Base-by-base conservation (phyloP, 805 yeast genomes). In the Hanseniaspora lachancei region DNA sequence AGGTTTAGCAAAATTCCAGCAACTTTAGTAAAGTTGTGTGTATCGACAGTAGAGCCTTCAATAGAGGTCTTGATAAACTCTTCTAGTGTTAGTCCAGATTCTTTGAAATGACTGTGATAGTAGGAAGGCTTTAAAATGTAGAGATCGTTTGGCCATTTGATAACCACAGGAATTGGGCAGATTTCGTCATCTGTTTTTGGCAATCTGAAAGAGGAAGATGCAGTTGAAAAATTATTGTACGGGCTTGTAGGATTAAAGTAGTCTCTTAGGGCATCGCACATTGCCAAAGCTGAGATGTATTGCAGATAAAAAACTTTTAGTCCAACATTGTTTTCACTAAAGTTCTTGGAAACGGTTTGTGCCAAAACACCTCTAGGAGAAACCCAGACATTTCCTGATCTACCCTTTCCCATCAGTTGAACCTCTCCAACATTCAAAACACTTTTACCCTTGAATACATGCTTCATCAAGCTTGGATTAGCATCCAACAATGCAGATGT, bases 71-170 rank as follows among this genome's bases (percentile, higher is more conserved):
- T 43, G 12, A 53, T 39, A 16, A 53, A 53, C 20, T 53, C 50
- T 53, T 53, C 56, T n/a, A 53, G 32, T 15, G 50, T 53, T 23
- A 53, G 18, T 2, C 56, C 56, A 16, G 56, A 53, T 53, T 53
- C n/a, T 5, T 44, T 32, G 42, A 53, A 53, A 32, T 53, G 48
- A 66, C 55, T 79, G 1, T 65, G 64, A 44, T 76, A 75, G 60
- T 71, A 77, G 54, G 80, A 81, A 0, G 95, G 95, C 55, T 78
- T 80, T 62, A 80, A 66, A 4, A 84, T 80, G 64, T 87, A 93
- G 15, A 93, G 71, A 67, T 93, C 99, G 66, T 93, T 93, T 1
- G 99, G 99, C 99, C 99, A 93, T 66, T 93, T 93, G 58, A 93
- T 76, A 51, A 80, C 76, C 16, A 91, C 74, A 0, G 96, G 97